Evolutionary conservation across 805 yeast species (phyloP).

Genomic region (Barnettozyma sp.): DNA sequence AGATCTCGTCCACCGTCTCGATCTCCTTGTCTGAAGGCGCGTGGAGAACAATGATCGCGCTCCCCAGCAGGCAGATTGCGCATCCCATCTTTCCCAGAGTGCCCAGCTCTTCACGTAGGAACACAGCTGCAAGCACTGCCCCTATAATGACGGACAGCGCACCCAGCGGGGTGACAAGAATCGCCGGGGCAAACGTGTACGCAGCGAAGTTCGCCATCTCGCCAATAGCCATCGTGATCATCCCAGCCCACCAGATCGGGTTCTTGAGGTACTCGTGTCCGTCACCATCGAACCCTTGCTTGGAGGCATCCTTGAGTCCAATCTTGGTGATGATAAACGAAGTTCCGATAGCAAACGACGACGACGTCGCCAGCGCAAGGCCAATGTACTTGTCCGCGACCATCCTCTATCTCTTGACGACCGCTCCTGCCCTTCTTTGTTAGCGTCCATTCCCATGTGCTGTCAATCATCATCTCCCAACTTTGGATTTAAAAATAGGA

Average conservation of each 20-base stretch:
- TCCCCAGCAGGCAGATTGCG: conserved; percentile 82
- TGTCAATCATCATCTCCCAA: too few species aligned
- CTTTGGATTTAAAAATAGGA: too few species aligned
- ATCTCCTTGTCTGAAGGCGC: conserved; percentile 95
- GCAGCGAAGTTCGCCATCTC: conserved; percentile 93
- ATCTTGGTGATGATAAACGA: conserved; percentile 85
- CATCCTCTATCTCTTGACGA: conserved; percentile 16
- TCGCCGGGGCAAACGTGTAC: conserved; percentile 91
- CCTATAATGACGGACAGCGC: conserved; percentile 88
- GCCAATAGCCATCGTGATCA: conserved; percentile 83
- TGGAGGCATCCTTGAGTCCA: conserved; percentile 68
- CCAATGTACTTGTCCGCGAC: conserved; percentile 84
- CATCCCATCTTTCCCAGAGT: conserved; percentile 87
- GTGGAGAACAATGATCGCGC: conserved; percentile 80
- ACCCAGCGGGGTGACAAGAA: conserved; percentile 85
- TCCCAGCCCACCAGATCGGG: conserved; percentile 95
- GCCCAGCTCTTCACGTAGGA: conserved; percentile 81
- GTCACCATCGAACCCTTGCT: conserved; percentile 59
- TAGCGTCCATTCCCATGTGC: too few species aligned
- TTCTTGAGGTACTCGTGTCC: conserved; percentile 74
- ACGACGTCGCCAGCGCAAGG: conserved; percentile 76
- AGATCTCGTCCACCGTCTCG: conserved; percentile 80
- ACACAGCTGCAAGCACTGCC: conserved; percentile 80
- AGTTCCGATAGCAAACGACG: conserved; percentile 85
- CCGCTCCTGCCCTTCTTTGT: conserved; percentile 1